phyloP scores from a whole-genome alignment of 352 stramenopile genomes.

The Phytophthora podocarpi region DNA sequence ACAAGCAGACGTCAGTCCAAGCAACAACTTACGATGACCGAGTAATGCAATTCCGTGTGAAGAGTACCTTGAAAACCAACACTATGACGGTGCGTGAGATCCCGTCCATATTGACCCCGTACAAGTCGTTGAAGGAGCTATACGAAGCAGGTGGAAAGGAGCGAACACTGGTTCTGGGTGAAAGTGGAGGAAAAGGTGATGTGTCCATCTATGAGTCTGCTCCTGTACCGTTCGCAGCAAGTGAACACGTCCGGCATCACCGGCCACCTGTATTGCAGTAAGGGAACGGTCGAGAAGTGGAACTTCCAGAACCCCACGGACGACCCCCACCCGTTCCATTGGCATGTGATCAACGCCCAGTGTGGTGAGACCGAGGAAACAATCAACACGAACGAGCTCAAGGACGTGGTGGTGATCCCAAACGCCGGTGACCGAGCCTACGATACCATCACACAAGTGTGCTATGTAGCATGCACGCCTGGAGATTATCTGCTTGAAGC shows the following conservation, averaged over 20 bases:
- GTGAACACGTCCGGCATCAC: slow-evolving; percentile 58
- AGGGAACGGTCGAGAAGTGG: slow-evolving; percentile 81
- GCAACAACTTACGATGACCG: slow-evolving; percentile 50
- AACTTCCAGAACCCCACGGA: slow-evolving; percentile 84
- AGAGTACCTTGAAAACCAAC: slow-evolving; percentile 40
- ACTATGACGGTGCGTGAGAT: slow-evolving; percentile 42
- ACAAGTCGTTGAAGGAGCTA: slow-evolving; percentile 62
- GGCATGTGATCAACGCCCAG: slow-evolving; percentile 79
- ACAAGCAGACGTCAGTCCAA: slow-evolving; percentile 49
- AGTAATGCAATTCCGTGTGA: slow-evolving; percentile 50
- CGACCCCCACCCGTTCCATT: slow-evolving; percentile 82
- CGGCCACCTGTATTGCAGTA: slow-evolving; percentile 57
- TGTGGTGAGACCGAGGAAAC: slow-evolving; percentile 69
- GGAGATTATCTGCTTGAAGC: slow-evolving; percentile 64
- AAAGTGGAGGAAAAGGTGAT: slow-evolving; percentile 49
- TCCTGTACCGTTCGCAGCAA: slow-evolving; percentile 52
- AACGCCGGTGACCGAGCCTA: slow-evolving; percentile 48
- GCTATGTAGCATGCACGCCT: slow-evolving; percentile 78
- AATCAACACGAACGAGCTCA: slow-evolving; percentile 70
- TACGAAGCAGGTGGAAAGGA: slow-evolving; percentile 60
- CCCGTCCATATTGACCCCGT: slow-evolving; percentile 36
- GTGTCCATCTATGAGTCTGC: slow-evolving; percentile 52
- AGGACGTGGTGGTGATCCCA: slow-evolving; percentile 72
- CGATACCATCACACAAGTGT: slow-evolving; percentile 65
- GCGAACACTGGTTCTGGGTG: slow-evolving; percentile 56